Base-by-base conservation (phyloP, 2,329 filamentous ascomycete genomes). In the Colletotrichum caudatum region DNA sequence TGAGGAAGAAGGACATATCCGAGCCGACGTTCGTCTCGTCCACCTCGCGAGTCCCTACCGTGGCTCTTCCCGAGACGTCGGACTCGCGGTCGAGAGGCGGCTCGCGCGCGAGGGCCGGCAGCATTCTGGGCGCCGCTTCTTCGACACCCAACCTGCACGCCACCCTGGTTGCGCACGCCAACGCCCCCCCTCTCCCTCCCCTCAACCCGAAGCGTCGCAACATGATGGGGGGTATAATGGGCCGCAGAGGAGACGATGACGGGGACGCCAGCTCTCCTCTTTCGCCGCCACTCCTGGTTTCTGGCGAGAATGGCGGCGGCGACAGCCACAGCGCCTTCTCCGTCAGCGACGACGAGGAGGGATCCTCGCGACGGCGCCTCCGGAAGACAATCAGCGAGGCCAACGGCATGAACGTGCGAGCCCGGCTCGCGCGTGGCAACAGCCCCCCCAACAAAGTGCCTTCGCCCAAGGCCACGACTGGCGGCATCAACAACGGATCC, bases 131-230 rank as follows among this genome's bases (percentile, higher is more conserved):
- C 1, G 75, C 76, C 12, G 75, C 80, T 1, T 76, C 76, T 7
- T 83, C 82, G 16, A 81, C 81, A 7, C 80, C 82, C 1, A 82
- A 82, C 69, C 74, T 83, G 53, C 81, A 82, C 58, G 77, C 82
- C 1, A 82, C 81, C 69, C 72, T 83, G 60, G 81, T 81, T 56
- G 77, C 78, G 7, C 78, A 62, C 12, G 51, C 64, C 23, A 69
- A 76, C 35, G 82, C 81, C 2, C 88, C 88, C 2, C 88, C 88
- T 2, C 70, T 90, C 46, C 88, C 88, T 2, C 88, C 88, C 1
- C 87, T 90, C 77, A 90, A 90, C 76, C 88, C 88, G 37, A 83
- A 87, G 60, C 84, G 88, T 12, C 84, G 86, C 64, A 84, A 83
- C 12, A 78, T 82, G 26, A 74, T 78, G n/a, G n/a, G n/a, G n/a